Evolutionary conservation across 2,329 filamentous ascomycete species (phyloP), one percentile per base, ranked within the genome.

Genomic region (Diaporthe amygdali): DNA sequence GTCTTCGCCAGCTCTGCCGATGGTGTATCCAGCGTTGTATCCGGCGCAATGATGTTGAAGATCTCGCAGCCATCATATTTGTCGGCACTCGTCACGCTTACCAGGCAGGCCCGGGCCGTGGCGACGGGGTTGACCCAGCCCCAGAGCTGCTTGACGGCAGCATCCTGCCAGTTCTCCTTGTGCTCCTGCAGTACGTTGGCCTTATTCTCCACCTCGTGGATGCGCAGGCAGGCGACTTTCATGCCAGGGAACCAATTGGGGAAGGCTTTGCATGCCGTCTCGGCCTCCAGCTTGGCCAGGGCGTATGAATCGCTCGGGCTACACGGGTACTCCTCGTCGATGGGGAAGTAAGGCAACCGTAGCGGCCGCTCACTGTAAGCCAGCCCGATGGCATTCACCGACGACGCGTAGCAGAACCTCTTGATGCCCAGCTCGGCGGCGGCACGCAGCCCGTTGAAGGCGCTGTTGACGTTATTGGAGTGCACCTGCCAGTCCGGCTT

Each of bases 401-500:
- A 81, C 15, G 77, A 80, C 7, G 80, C 80, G 69, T 81, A 82
- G 76, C 78, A 80, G 47, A 82, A 73, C 14, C 75, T 76, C 52
- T 76, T 78, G 70, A 83, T 81, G 5, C 79, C 80, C 2, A 80
- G 73, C 34, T 79, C 77, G 14, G 74, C 81, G 2, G 80, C 79
- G 17, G 81, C 81, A 20, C 78, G 78, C 46, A 82, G 80, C n/a
- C 81, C 80, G 49, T 82, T 83, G 75, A 82, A 82, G 0, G 81
- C 80, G 0, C 76, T 74, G 68, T 77, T 78, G 56, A 81, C 79
- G 71, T 82, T 83, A 76, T 81, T 82, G 70, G 75, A 76, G 74
- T 82, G 81, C 0, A 82, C 79, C 32, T 74, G 47, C 59, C 73
- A 75, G 67, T 82, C 78, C 2, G 74, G 68, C 34, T 78, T 81